Evolutionary conservation across 345 rosid species (phyloP), one percentile per base, ranked within the genome.

Genomic region (Erysimum cheiranthoides): DNA sequence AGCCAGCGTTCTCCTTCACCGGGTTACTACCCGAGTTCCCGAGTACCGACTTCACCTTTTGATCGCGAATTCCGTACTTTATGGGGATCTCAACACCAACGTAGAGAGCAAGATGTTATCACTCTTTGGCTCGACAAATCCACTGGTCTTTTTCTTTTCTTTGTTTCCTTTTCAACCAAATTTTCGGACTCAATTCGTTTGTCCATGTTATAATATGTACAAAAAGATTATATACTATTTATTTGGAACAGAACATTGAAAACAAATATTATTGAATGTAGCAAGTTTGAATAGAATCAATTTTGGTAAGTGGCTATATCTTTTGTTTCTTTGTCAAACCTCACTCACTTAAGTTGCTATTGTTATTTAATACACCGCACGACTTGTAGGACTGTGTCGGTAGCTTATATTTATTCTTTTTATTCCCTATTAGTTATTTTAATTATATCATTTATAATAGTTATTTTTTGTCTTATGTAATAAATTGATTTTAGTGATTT

Each of bases 41-140:
- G 52, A 59, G 59, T 88, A 11, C 53, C 62, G 1, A 73, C 93
- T 10, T 32, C 91, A 3, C 74, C 75, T 11, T 94, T 94, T 62
- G 65, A 79, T 49, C 87, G 84, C 72, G 88, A 78, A 7, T 90
- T 75, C 43, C 82, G 81, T n/a, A 90, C 81, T 66, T 81, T 82
- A 9, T 94, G 98, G 98, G 95, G 97, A 36, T 87, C 93, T 67
- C 95, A 83, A 70, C 98, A 94, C 71, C 98, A 94, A 66, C 83
- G 85, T 43, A 30, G 63, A 6, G 90, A 90, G 60, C 97, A 86
- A 40, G 86, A 83, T 51, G 17, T 79, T 1, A 12, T 92, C 40
- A 86, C 92, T 40, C 71, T 94, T 28, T 94, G 93, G 96, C 97
- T 94, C 16, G 97, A 94, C 59, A 51, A 53, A 18, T 73, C 40